Evolutionary conservation across 2,329 filamentous ascomycete genomes (phyloP).

Genomic region (Teratosphaeriaceae sp.): DNA sequence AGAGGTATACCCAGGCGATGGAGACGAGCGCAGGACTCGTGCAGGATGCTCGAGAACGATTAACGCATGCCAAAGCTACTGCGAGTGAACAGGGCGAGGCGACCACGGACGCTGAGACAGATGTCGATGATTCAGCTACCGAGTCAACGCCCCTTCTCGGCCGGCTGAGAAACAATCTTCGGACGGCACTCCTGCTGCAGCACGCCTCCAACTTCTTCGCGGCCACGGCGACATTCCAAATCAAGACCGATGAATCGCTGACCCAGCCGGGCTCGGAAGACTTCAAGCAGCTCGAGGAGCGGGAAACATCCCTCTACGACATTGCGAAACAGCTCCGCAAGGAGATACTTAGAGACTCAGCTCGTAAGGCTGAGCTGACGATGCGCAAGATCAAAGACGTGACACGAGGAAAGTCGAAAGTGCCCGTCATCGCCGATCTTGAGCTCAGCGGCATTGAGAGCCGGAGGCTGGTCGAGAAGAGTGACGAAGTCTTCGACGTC

Average conservation of each 20-base stretch:
- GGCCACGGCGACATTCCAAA: constrained; percentile 76
- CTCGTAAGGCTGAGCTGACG: constrained; percentile 52
- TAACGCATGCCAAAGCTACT: constrained; percentile 44
- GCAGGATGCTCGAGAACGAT: constrained; percentile 55
- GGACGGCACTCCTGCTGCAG: constrained; percentile 68
- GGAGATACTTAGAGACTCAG: constrained; percentile 62
- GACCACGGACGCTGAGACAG: constrained; percentile 23
- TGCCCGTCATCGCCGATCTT: constrained; percentile 40
- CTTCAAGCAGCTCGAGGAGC: constrained; percentile 58
- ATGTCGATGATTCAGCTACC: constrained; percentile 29
- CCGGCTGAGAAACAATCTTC: constrained; percentile 53
- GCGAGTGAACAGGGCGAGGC: constrained; percentile 8
- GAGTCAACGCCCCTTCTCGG: constrained; percentile 21
- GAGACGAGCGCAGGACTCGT: constrained; percentile 45
- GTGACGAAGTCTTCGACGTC: constrained; percentile 57
- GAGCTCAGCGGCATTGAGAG: constrained; percentile 65
- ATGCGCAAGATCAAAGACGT: constrained; percentile 54
- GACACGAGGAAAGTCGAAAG: constrained; percentile 46
- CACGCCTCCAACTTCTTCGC: constrained; percentile 81
- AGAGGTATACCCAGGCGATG: constrained; percentile 56
- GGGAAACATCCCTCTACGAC: constrained; percentile 70
- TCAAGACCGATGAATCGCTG: constrained; percentile 62
- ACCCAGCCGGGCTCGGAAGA: constrained; percentile 61
- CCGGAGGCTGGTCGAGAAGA: constrained; percentile 55
- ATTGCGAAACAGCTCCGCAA: constrained; percentile 68